Conservation (phyloP, 345 rosid genomes). For the Lepidium aucheri region DNA sequence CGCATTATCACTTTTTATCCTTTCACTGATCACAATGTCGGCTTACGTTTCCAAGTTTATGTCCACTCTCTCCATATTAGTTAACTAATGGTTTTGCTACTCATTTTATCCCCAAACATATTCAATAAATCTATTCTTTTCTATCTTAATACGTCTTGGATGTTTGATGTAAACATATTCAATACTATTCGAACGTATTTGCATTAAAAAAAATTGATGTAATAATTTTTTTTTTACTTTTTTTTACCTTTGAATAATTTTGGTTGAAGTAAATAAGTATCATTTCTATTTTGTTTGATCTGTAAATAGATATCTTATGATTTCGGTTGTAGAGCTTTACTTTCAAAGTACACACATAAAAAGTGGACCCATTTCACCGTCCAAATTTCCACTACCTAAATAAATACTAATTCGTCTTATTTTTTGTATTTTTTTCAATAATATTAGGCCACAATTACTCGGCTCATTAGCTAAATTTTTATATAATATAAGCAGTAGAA, state of each 20-base stretch:
- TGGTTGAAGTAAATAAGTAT: too few species aligned
- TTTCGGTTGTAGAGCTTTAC: not conserved
- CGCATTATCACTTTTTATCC: slow-evolving; percentile 22
- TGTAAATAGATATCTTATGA: not conserved
- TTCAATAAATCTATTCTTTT: not conserved
- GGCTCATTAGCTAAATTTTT: too few species aligned
- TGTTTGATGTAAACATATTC: too few species aligned
- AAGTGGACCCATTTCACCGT: not conserved
- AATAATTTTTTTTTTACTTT: not conserved
- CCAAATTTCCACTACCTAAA: slow-evolving; percentile 6
- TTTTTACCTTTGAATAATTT: not conserved
- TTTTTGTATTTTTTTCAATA: too few species aligned
- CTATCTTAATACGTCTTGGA: not conserved
- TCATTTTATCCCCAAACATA: not conserved
- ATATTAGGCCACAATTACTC: too few species aligned
- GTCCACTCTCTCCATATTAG: not conserved
- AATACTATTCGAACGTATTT: not conserved
- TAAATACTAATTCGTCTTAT: not conserved
- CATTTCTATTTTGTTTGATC: too few species aligned
- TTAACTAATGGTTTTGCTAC: not conserved
- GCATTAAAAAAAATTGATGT: not conserved
- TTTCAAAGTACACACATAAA: not conserved
- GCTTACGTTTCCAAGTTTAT: not conserved
- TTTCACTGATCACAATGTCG: slow-evolving; percentile 18
- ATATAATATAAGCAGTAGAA: too few species aligned